Evolutionary conservation across 106 monocot genomes (phyloP).

Genomic region (Dioscorea zingiberensis): DNA sequence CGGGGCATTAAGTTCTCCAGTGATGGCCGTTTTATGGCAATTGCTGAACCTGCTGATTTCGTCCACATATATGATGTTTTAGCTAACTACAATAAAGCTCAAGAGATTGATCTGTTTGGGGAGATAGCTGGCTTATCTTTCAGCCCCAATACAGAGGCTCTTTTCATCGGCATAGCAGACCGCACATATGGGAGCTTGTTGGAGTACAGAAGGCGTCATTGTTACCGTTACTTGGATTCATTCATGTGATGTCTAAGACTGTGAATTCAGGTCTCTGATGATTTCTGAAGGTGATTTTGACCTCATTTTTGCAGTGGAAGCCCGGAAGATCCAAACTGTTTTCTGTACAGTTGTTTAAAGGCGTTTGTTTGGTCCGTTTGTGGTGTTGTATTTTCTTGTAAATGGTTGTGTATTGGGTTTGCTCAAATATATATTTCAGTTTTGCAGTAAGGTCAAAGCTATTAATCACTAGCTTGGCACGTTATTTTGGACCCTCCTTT

Average conservation of each 20-base stretch:
- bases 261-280: too few species aligned
- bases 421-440: too few species aligned
- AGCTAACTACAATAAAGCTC: conserved; percentile 31
- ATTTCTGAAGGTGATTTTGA: too few species aligned
- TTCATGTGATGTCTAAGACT: conserved; percentile 7
- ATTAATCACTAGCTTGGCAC: too few species aligned
- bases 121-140: conserved; percentile 60
- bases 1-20: conserved; percentile 68
- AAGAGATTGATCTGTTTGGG: conserved; percentile 89
- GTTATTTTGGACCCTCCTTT: too few species aligned
- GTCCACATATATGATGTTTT: conserved; percentile 62
- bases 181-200: conserved; percentile 43
- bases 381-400: too few species aligned
- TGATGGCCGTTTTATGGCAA: conserved; percentile 70
- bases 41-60: conserved; percentile 79
- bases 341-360: too few species aligned
- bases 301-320: too few species aligned
- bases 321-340: too few species aligned
- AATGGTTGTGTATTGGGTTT: too few species aligned
- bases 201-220: conserved; percentile 49
- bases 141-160: conserved; percentile 47
- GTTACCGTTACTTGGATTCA: conserved; percentile 18
- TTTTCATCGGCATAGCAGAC: conserved; percentile 55
- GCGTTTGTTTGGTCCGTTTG: too few species aligned
- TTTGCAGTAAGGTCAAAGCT: too few species aligned